Conservation (phyloP, 345 rosid species). For the Melaleuca alternifolia region DNA sequence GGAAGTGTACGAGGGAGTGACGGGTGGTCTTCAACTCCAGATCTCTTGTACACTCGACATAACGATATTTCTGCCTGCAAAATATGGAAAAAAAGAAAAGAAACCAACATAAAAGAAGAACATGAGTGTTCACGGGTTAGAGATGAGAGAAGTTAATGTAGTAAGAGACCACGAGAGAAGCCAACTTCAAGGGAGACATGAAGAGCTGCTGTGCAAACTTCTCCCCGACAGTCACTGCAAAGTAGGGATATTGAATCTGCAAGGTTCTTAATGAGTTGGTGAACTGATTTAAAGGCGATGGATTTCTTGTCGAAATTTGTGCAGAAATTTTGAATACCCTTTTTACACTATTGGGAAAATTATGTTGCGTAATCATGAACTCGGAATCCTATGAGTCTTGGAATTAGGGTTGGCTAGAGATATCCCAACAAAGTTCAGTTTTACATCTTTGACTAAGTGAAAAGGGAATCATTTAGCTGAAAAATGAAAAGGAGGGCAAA, state of each 20-base stretch:
- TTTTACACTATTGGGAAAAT: background rate
- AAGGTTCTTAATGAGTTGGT: background rate
- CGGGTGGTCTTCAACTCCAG: slow-evolving; percentile 92
- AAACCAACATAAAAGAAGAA: background rate
- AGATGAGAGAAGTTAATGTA: background rate
- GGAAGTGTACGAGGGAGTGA: slow-evolving; percentile 65
- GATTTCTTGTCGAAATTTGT: background rate
- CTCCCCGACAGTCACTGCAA: background rate
- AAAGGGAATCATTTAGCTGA: background rate
- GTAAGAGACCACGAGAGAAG: background rate
- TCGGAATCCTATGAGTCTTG: background rate
- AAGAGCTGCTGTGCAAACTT: background rate
- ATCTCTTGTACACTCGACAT: slow-evolving; percentile 91
- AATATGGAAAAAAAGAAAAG: background rate
- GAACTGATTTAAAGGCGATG: background rate
- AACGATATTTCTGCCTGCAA: slow-evolving; percentile 79
- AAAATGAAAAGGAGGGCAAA: background rate
- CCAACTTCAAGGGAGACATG: background rate
- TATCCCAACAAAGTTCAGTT: background rate
- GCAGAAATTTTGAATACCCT: background rate
- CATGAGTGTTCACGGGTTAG: background rate
- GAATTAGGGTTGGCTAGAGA: background rate
- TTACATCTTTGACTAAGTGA: background rate
- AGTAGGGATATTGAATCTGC: background rate
- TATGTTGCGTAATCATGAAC: background rate